These are phyloP conservation scores for Calonectria hongkongensis DNA, from an alignment of 2,329 filamentous ascomycete species.

Conservation along the genomic window DNA sequence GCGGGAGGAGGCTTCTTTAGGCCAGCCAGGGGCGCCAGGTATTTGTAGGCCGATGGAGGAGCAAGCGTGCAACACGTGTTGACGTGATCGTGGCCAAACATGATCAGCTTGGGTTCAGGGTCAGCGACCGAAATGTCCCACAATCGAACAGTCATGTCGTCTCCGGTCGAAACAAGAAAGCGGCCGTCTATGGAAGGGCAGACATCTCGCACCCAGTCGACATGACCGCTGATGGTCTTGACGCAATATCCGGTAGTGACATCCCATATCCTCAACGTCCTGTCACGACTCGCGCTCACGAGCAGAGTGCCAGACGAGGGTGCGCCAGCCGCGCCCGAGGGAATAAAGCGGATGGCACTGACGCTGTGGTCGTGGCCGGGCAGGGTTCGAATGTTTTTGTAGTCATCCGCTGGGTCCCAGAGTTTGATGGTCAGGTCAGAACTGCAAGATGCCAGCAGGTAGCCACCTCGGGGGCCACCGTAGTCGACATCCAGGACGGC, in stretches of 20 bases:
- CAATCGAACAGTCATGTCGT: conserved; percentile 86
- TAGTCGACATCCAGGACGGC: conserved; percentile 92
- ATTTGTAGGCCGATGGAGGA: conserved; percentile 84
- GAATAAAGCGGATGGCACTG: conserved; percentile 90
- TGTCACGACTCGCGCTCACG: conserved; percentile 90
- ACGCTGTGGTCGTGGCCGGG: conserved; percentile 95
- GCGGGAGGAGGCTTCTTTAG: conserved; percentile 87
- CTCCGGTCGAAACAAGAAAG: conserved; percentile 87
- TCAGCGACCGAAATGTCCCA: conserved; percentile 85
- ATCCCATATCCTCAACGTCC: conserved; percentile 92
- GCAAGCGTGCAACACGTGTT: conserved; percentile 92
- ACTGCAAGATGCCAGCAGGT: conserved; percentile 78
- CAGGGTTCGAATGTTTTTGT: conserved; percentile 95
- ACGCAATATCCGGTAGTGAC: conserved; percentile 94
- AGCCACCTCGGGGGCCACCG: conserved; percentile 83
- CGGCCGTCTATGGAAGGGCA: conserved; percentile 87
- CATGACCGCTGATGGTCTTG: conserved; percentile 90
- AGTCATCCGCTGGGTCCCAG: conserved; percentile 94
- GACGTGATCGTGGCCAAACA: conserved; percentile 90
- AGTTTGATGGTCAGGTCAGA: conserved; percentile 95
- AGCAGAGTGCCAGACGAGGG: conserved; percentile 89
- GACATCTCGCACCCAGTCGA: conserved; percentile 94
- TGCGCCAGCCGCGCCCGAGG: conserved; percentile 85
- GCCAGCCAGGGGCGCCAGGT: conserved; percentile 85
- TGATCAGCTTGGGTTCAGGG: conserved; percentile 84